Evolutionary conservation across 257 asterid genomes (phyloP), one percentile per base, ranked within the genome.

Genomic region (Prunella vulgaris): DNA sequence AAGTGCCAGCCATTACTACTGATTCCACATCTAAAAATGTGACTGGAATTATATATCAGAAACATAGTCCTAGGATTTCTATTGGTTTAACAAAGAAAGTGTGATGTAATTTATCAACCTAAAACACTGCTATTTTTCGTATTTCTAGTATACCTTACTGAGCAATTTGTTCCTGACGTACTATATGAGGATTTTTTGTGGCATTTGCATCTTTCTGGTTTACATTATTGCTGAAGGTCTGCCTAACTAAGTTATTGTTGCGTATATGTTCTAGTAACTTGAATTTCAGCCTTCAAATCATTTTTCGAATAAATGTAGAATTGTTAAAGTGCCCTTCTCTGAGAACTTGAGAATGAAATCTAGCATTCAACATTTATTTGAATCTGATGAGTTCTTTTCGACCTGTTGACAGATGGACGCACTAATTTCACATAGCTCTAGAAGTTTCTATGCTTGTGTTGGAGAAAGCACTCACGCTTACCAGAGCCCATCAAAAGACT

Each of bases 401-500:
- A 10, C 18, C 57, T 60, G 66, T 30, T 64, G 33, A 49, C 93
- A 94, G 99, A 91, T 85, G 97, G 99, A 94, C 74, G 96, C 96
- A 9, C 60, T 91, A 65, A 86, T 91, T 64, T 89, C 97, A 40
- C 90, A 89, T 73, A 85, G 93, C 82, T 86, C 96, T 20, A 94
- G 89, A 83, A 94, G 99, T 86, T 89, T 85, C 64, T 94, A 94
- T 33, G 97, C 99, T 2, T 91, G 97, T 68, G 99, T 91, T 61
- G 99, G 99, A 70, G 97, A 94, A 76, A 94, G 99, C 73, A 91
- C 99, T 4, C 99, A 86, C 66, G 97, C 99, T 28, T 94, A 86
- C 74, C 99, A 91, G 85, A 91, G 97, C 88, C 99, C 99, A 56
- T 94, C 99, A 27, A 94, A 94, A 81, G 99, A 94, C 77, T 78